Evolutionary conservation across 495 filamentous ascomycete species (phyloP).

Genomic region (Aspergillus steynii): DNA sequence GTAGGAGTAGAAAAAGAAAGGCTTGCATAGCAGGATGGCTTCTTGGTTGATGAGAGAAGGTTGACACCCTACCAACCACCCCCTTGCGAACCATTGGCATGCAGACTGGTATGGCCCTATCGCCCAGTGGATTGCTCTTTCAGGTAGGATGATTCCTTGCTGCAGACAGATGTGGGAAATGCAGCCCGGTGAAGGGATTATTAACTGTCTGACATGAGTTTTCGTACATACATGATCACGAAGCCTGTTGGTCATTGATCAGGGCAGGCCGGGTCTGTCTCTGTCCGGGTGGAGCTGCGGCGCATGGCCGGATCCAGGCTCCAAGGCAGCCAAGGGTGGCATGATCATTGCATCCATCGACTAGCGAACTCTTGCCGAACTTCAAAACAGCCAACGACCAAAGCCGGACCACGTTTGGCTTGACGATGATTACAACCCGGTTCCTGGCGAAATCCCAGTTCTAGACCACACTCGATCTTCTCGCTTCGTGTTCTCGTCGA

Average conservation of each 20-base stretch:
- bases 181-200: not conserved
- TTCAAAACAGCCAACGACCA: not conserved
- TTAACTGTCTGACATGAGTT: not conserved
- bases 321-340: constrained; percentile 2
- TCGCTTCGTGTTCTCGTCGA: not conserved
- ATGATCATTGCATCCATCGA: constrained; percentile 1
- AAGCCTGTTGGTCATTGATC: not conserved
- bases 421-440: not conserved
- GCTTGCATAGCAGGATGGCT: not conserved
- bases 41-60: not conserved
- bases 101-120: not conserved
- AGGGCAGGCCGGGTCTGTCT: not conserved
- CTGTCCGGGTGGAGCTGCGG: not conserved
- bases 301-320: not conserved
- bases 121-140: not conserved
- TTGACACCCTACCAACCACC: not conserved
- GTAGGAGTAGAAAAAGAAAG: not conserved
- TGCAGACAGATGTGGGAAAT: not conserved
- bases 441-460: not conserved
- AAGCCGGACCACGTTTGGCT: not conserved
- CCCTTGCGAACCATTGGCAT: not conserved
- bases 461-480: not conserved
- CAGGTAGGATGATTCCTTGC: not conserved
- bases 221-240: not conserved
- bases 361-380: not conserved